A percentile compares a stretch with the other conserved stretches of the same genome.
These are phyloP conservation scores for Trichoderma pleuroti DNA, from an alignment of 2,329 filamentous ascomycete species.

Conservation along the genomic window DNA sequence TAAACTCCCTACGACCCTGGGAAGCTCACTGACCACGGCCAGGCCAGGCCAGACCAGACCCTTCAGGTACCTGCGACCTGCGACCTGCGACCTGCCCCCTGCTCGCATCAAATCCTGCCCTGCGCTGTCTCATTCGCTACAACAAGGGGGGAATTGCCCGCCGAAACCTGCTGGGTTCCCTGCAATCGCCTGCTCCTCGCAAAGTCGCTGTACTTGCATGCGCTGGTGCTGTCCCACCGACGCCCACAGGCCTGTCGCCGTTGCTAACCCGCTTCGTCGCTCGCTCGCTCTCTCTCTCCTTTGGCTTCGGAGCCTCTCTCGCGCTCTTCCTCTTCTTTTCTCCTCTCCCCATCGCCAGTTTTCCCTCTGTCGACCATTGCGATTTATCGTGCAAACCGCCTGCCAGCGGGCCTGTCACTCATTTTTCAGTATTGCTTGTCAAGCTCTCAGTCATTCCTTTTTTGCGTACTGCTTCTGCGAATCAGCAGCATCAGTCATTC, in stretches of 20 bases:
- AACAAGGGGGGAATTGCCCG: conserved; percentile 14
- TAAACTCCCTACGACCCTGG: conserved; percentile 15
- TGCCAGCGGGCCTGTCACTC: conserved; percentile 58
- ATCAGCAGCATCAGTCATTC: conserved; percentile 14
- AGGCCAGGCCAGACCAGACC: no score
- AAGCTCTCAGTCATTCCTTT: conserved; percentile 41
- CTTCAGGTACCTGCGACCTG: not conserved
- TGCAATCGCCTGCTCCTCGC: conserved; percentile 3
- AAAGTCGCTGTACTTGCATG: not conserved
- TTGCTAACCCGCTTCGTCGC: conserved; percentile 14
- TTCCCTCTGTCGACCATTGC: conserved; percentile 35
- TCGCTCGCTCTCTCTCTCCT: conserved; percentile 3
- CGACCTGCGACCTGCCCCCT: not conserved
- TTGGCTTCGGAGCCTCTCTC: conserved; percentile 8
- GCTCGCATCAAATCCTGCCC: not conserved
- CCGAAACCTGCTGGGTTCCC: conserved; percentile 11
- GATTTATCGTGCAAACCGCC: conserved; percentile 35
- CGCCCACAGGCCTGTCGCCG: conserved; percentile 1
- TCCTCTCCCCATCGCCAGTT: conserved; percentile 33
- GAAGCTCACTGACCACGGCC: conserved; percentile 1
- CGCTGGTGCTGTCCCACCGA: not conserved
- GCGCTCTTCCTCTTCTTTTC: conserved; percentile 23
- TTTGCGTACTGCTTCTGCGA: conserved; percentile 22
- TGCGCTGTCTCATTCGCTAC: conserved; percentile 23
- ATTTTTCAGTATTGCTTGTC: conserved; percentile 27